A percentile compares a stretch with the other conserved stretches of the same genome.
Evolutionary conservation across 2,329 filamentous ascomycete genomes (phyloP).

Genomic region (Fusarium luffae): DNA sequence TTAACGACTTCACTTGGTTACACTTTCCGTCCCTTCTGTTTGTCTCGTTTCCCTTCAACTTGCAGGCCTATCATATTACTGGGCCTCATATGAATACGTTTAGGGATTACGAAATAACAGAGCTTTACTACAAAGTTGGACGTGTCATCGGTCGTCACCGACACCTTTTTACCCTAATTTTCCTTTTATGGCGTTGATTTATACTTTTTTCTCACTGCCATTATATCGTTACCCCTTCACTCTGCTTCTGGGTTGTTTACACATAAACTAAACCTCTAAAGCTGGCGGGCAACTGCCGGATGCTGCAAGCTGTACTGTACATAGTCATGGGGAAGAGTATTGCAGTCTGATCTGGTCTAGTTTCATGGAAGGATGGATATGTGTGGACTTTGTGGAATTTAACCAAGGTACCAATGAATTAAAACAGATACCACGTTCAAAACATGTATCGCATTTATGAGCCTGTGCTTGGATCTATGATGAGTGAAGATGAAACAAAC

Average conservation of each 20-base stretch:
- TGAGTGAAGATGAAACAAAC: conserved; percentile 23
- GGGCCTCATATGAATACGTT: conserved; percentile 3
- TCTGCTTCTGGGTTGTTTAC: conserved; percentile 23
- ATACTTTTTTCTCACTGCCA: neutral
- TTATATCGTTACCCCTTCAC: conserved; percentile 14
- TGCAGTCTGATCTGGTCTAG: conserved; percentile 30
- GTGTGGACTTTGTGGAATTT: conserved; percentile 17
- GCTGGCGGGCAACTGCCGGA: conserved; percentile 33
- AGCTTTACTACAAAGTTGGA: conserved; percentile 29
- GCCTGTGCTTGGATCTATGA: conserved; percentile 13
- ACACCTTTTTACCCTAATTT: conserved; percentile 33
- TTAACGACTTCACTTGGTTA: conserved; percentile 38
- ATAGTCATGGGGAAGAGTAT: conserved; percentile 24
- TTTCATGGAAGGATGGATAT: conserved; percentile 11
- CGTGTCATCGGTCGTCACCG: conserved; percentile 39
- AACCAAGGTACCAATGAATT: conserved; percentile 28
- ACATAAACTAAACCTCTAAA: conserved; percentile 39
- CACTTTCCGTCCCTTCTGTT: conserved; percentile 27
- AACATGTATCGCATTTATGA: neutral
- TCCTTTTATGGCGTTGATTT: conserved; percentile 35
- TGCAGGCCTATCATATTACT: neutral
- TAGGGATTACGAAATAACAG: conserved; percentile 8
- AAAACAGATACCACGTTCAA: conserved; percentile 30
- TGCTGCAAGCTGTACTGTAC: conserved; percentile 41
- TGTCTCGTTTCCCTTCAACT: neutral